Conservation (phyloP, 2,329 filamentous ascomycete genomes). For the Penicillium rolfsii region DNA sequence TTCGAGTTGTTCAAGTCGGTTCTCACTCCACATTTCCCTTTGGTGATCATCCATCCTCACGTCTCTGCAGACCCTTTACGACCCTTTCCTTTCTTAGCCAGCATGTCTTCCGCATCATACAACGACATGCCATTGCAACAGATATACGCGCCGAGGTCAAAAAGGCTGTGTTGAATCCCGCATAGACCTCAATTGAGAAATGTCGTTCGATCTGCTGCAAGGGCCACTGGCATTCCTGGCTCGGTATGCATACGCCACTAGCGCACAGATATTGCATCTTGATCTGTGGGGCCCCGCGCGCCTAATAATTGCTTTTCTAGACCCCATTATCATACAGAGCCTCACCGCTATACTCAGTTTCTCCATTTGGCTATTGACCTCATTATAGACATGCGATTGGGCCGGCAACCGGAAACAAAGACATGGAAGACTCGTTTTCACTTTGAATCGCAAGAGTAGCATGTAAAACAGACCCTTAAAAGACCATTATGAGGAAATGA, state of each 20-base stretch:
- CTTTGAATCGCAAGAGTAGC: conserved; percentile 22
- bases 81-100: conserved; percentile 42
- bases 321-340: conserved; percentile 39
- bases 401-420: conserved; percentile 31
- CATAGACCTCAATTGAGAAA: conserved; percentile 37
- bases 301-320: conserved; percentile 23
- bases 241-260: conserved; percentile 31
- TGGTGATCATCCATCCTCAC: conserved; percentile 37
- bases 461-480: conserved; percentile 1
- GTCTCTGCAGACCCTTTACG: conserved; percentile 34
- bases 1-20: conserved; percentile 38
- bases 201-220: conserved; percentile 47
- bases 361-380: conserved; percentile 44
- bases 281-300: conserved; percentile 4
- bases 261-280: background rate
- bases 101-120: conserved; percentile 39
- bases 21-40: conserved; percentile 46
- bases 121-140: conserved; percentile 41
- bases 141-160: conserved; percentile 37
- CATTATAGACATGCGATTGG: conserved; percentile 40
- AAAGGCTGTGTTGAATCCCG: conserved; percentile 34
- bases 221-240: conserved; percentile 43
- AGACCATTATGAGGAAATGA: conserved; percentile 39
- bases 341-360: conserved; percentile 39
- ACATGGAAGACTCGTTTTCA: conserved; percentile 31